Evolutionary conservation across 768 basidiomycete genomes (phyloP).

Genomic region (Mrakia gelida): DNA sequence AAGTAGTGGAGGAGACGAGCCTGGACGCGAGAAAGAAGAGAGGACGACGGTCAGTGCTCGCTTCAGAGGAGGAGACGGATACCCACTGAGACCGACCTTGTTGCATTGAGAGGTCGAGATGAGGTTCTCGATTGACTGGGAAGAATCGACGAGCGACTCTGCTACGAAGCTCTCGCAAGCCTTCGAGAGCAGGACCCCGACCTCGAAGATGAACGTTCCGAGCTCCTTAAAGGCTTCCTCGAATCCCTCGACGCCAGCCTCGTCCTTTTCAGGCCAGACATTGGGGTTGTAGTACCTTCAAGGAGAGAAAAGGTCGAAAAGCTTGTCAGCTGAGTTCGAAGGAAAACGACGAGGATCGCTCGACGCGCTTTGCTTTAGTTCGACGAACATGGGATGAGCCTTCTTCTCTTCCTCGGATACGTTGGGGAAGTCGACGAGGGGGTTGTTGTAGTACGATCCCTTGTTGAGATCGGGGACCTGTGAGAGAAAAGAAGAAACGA

Average conservation of each 20-base stretch:
- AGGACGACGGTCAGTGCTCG: background rate
- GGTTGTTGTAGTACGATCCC: constrained; percentile 90
- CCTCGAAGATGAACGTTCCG: constrained; percentile 58
- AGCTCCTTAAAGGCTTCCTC: constrained; percentile 78
- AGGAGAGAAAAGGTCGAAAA: background rate
- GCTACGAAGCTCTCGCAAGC: constrained; percentile 82
- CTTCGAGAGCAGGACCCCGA: constrained; percentile 72
- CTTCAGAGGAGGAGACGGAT: no score
- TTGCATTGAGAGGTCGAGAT: constrained; percentile 73
- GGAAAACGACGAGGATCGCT: background rate
- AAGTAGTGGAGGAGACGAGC: constrained; percentile 96
- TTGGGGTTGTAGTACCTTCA: constrained; percentile 57
- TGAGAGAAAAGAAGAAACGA: background rate
- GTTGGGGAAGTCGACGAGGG: constrained; percentile 61
- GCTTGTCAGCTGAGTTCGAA: background rate
- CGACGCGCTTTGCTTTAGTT: no score
- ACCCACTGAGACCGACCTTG: constrained; percentile 48
- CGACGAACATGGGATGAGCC: constrained; percentile 51
- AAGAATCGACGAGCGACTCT: constrained; percentile 60
- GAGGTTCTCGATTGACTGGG: constrained; percentile 64
- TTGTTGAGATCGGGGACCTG: constrained; percentile 66
- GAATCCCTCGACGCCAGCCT: constrained; percentile 65
- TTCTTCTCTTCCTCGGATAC: constrained; percentile 56
- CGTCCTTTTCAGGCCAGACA: constrained; percentile 65
- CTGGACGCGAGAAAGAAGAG: background rate